Evolutionary conservation across 2,329 filamentous ascomycete genomes (phyloP), one percentile per base, ranked within the genome.

Genomic region (Pochonia chlamydosporia): DNA sequence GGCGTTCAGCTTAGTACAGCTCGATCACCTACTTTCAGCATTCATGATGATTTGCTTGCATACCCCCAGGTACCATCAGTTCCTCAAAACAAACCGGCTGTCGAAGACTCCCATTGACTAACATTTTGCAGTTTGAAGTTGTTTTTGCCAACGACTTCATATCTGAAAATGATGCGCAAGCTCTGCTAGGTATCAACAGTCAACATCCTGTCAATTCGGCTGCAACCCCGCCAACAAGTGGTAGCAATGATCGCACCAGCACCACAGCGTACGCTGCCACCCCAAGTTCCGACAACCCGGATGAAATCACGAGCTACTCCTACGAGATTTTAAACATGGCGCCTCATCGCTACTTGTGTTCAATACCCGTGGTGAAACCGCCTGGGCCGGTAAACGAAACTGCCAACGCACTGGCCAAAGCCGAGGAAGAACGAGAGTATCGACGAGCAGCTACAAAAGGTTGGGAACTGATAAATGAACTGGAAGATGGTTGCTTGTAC

Each of bases 401-500:
- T 0, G 81, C 82, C n/a, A 79, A 78, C 14, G 80, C 84, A 51
- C 70, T 84, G 16, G 78, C 82, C 47, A 80, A 83, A 58, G 83
- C 81, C 1, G 87, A 93, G 53, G 84, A 93, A 63, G 85, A 87
- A 51, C 85, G 84, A 52, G 90, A 96, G 65, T 76, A 95, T 9
- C 80, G 78, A 35, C 82, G 87, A 23, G 91, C 90, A 1, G 87
- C 85, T 1, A 77, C 81, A 26, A 83, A 82, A 42, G 91, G 91
- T 5, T 87, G 88, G 77, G 86, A 93, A 59, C 75, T 96, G 20
- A 72, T 96, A 43, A 78, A 80, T 53, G 82, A 84, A 23, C 84
- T 96, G 66, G 81, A 93, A 48, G 79, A 91, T 45, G 86, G 84
- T 3, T 96, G 91, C 65, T 79, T 96, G 53, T 95, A 92, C 70